Evolutionary conservation across 768 basidiomycete species (phyloP), one percentile per base, ranked within the genome.

Genomic region (Austroboletus eburneus): DNA sequence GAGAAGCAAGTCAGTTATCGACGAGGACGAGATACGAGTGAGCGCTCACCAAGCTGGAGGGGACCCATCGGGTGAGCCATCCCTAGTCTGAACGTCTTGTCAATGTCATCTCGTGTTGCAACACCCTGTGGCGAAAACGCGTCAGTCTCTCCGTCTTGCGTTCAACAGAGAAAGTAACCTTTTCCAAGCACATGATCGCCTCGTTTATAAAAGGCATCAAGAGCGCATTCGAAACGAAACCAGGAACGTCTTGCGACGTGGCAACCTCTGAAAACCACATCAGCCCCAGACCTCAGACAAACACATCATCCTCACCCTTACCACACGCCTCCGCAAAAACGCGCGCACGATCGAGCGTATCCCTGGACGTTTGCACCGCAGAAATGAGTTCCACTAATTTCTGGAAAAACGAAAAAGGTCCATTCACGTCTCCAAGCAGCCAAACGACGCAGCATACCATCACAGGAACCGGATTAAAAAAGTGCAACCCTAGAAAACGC

Each of bases 141-240:
- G 37, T 57, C 1, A 49, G 33, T 18, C 23, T 18, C 23, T 3
- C 20, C 34, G 33, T 32, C 5, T 23, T 27, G 2, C 22, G 12
- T 27, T 6, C 27, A 6, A 27, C 13, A 5, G 12, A 9, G 16
- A 7, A 27, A 30, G 24, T 9, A 41, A 88, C 91, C 76, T 87
- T 91, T 67, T 97, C 94, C 1, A 98, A 72, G 55, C 83, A 85
- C 81, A 95, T 87, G 55, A 97, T 91, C 0, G 94, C 94, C 76
- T 98, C 95, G 56, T 97, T 98, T 56, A 98, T 85, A 69, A 93
- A 97, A 2, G 95, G 95, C 91, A 97, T 97, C 36, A 98, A 70
- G 24, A 94, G 76, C 1, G 91, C 92, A 58, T 96, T 94, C 2
- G 91, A 89, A n/a, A 94, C 90, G 65, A 92, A 93, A 4, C 91